phyloP scores from a whole-genome alignment of 257 asterid species.

The Schizonepeta tenuifolia region DNA sequence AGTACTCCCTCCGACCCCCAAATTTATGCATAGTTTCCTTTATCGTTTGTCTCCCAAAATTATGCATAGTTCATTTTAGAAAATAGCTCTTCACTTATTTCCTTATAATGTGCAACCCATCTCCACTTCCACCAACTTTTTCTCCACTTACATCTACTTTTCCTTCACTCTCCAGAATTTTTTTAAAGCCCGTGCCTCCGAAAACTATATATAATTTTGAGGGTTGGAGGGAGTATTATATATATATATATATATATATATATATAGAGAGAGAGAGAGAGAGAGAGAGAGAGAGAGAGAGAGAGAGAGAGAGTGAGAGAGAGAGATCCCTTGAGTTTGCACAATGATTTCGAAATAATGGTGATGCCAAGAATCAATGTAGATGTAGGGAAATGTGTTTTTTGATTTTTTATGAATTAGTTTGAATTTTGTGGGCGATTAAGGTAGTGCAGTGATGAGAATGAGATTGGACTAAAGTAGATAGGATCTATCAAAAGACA shows the following conservation, averaged over 20 bases:
- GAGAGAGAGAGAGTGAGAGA: constrained; percentile 3
- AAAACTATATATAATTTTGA: no score
- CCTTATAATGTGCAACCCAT: no score
- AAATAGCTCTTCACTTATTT: no score
- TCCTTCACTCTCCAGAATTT: no score
- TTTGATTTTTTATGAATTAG: background rate
- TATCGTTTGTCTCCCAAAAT: no score
- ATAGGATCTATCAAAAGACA: constrained; percentile 45
- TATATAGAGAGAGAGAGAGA: background rate
- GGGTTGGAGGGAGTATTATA: no score
- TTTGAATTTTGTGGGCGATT: constrained; percentile 20
- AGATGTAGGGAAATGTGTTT: background rate
- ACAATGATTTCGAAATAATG: constrained; percentile 41
- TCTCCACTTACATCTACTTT: no score
- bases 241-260: background rate
- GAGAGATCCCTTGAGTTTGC: background rate
- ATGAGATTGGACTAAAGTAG: constrained; percentile 37
- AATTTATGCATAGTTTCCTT: no score
- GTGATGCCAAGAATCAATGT: background rate
- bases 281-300: background rate
- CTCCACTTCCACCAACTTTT: no score
- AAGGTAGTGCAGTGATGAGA: constrained; percentile 13
- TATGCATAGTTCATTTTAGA: no score
- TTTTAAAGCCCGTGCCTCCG: no score
- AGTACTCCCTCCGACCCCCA: no score